Percentiles rank a stretch among this genome's conserved stretches.
Evolutionary conservation across 2,329 filamentous ascomycete genomes (phyloP).

Genomic region (Exserohilum turcica): DNA sequence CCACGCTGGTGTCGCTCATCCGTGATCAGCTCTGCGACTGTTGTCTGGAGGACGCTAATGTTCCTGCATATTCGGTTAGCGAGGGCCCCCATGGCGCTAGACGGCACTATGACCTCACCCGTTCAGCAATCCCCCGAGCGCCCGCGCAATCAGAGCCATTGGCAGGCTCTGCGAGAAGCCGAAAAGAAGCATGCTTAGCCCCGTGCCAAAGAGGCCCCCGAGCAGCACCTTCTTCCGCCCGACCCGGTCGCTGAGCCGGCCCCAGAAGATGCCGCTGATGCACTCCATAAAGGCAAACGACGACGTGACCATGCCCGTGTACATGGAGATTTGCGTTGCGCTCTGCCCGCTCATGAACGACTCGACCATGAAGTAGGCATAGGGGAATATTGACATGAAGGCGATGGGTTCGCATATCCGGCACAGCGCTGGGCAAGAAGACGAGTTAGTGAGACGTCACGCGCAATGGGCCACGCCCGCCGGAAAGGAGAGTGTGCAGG

Average conservation of each 20-base stretch:
- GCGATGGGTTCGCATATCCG: constrained; percentile 98
- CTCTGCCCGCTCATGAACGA: constrained; percentile 85
- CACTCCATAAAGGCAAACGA: constrained; percentile 97
- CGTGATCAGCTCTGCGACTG: constrained; percentile 90
- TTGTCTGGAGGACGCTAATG: constrained; percentile 93
- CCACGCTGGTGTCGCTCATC: constrained; percentile 89
- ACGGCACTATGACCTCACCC: constrained; percentile 64
- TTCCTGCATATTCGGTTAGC: constrained; percentile 63
- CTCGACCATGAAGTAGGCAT: constrained; percentile 96
- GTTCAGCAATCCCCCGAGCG: constrained; percentile 88
- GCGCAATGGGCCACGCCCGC: not conserved
- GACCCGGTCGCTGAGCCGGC: constrained; percentile 85
- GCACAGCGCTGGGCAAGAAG: constrained; percentile 71
- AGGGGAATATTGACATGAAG: constrained; percentile 99
- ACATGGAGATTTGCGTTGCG: constrained; percentile 81
- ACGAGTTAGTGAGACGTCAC: constrained; percentile 6
- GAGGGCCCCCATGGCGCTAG: constrained; percentile 28
- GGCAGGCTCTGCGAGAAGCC: constrained; percentile 84
- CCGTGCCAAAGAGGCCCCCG: constrained; percentile 87
- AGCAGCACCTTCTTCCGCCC: constrained; percentile 92
- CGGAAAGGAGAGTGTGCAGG: not conserved
- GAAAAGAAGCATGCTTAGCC: constrained; percentile 89
- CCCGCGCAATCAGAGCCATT: constrained; percentile 83
- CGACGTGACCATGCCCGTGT: constrained; percentile 94
- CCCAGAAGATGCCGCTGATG: constrained; percentile 90